Conservation (phyloP, 140 eudicot genomes). For the Ambrosia hybrid region DNA sequence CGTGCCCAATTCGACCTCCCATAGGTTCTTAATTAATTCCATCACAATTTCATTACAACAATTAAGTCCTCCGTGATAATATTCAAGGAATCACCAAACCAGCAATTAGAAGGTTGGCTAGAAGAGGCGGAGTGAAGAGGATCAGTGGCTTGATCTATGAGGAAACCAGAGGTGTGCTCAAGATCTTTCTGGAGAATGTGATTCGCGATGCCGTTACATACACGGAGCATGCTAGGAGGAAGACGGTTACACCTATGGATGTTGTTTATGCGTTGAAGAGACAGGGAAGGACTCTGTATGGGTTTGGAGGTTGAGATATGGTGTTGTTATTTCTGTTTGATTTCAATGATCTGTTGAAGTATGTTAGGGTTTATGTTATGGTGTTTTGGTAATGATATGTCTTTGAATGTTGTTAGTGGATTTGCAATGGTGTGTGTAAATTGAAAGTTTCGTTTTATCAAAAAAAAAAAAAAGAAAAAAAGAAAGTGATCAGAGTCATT, state of each 20-base stretch:
- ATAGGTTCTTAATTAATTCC: not conserved
- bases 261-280: not conserved
- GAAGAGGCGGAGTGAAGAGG: not conserved
- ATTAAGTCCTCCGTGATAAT: not conserved
- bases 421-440: no score
- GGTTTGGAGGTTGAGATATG: not conserved
- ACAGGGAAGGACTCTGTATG: not conserved
- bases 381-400: no score
- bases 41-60: no score
- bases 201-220: no score
- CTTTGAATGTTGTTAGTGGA: no score
- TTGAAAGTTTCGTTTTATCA: no score
- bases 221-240: not conserved
- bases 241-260: not conserved
- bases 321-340: not conserved
- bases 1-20: conserved; percentile 25
- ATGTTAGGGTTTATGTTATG: no score
- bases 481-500: conserved; percentile 15
- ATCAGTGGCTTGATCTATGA: not conserved
- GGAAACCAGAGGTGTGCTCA: not conserved
- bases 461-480: no score
- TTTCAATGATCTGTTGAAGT: no score
- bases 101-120: not conserved
- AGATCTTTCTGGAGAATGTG: no score
- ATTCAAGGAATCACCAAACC: not conserved